A percentile compares a stretch with the other conserved stretches of the same genome.
Evolutionary conservation across 2,329 filamentous ascomycete species (phyloP).

Genomic region (Huntiella savannae): DNA sequence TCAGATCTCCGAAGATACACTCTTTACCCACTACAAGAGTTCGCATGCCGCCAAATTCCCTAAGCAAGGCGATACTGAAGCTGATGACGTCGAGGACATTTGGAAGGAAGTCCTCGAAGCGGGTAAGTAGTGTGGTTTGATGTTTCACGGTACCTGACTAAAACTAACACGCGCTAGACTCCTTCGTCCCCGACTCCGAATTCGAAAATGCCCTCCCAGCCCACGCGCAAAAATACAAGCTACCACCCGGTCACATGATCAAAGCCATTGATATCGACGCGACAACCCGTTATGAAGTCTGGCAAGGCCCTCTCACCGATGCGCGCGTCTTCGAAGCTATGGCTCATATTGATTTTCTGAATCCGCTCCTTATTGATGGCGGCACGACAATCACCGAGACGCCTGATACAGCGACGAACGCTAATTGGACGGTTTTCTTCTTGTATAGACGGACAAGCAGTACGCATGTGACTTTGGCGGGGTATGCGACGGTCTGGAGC

Average conservation of each 20-base stretch:
- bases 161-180: slow-evolving; percentile 45
- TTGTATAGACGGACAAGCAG: slow-evolving; percentile 37
- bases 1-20: slow-evolving; percentile 38
- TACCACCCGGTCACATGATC: slow-evolving; percentile 8
- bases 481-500: slow-evolving; percentile 79
- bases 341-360: slow-evolving; percentile 63
- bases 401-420: slow-evolving; percentile 37
- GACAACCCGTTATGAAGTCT: slow-evolving; percentile 48
- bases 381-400: slow-evolving; percentile 50
- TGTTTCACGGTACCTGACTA: neutral
- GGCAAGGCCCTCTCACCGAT: slow-evolving; percentile 59
- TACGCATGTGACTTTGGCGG: slow-evolving; percentile 55
- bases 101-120: slow-evolving; percentile 8
- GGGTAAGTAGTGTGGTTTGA: neutral
- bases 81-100: slow-evolving; percentile 8
- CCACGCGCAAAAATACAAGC: neutral
- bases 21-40: slow-evolving; percentile 4
- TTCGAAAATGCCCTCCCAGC: no score
- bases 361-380: slow-evolving; percentile 80
- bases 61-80: slow-evolving; percentile 8
- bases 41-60: slow-evolving; percentile 5
- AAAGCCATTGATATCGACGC: neutral
- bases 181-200: no score
- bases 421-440: slow-evolving; percentile 85
- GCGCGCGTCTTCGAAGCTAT: slow-evolving; percentile 50